phyloP scores from a whole-genome alignment of 2,329 filamentous ascomycete genomes.

The Hawksworthiomyces lignivorus region DNA sequence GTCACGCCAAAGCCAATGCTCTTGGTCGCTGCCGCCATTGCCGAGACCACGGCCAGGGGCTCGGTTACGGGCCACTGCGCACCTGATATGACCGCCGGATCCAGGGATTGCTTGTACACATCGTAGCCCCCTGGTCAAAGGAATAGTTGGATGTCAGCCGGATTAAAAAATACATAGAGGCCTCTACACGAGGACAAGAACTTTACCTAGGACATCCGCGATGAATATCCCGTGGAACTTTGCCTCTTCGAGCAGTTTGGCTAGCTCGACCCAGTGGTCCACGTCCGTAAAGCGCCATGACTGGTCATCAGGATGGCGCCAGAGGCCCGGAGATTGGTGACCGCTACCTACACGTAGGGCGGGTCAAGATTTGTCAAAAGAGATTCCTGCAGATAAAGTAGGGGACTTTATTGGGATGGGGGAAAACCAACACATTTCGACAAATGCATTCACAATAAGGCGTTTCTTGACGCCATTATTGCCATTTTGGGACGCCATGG shows the following conservation, averaged over 20 bases:
- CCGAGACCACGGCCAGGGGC: constrained; percentile 42
- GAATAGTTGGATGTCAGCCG: neutral
- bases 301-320: constrained; percentile 57
- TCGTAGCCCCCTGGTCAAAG: constrained; percentile 50
- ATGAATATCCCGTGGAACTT: constrained; percentile 63
- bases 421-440: constrained; percentile 16
- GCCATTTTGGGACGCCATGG: constrained; percentile 3
- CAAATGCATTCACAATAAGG: constrained; percentile 15
- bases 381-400: too few relatives aligned
- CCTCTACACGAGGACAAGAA: too few relatives aligned
- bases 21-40: constrained; percentile 16
- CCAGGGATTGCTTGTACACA: constrained; percentile 55
- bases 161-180: too few relatives aligned
- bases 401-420: too few relatives aligned
- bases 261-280: constrained; percentile 53
- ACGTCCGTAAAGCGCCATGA: constrained; percentile 54
- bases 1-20: constrained; percentile 16
- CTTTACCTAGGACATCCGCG: constrained; percentile 47
- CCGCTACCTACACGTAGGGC: constrained; percentile 24
- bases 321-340: constrained; percentile 39
- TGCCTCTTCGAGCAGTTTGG: constrained; percentile 50
- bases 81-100: constrained; percentile 52
- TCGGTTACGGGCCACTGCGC: constrained; percentile 69
- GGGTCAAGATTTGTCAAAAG: too few relatives aligned
- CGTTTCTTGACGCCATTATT: constrained; percentile 6